Conservation (phyloP, 2,329 filamentous ascomycete species). For the Pseudocercospora eumusae region DNA sequence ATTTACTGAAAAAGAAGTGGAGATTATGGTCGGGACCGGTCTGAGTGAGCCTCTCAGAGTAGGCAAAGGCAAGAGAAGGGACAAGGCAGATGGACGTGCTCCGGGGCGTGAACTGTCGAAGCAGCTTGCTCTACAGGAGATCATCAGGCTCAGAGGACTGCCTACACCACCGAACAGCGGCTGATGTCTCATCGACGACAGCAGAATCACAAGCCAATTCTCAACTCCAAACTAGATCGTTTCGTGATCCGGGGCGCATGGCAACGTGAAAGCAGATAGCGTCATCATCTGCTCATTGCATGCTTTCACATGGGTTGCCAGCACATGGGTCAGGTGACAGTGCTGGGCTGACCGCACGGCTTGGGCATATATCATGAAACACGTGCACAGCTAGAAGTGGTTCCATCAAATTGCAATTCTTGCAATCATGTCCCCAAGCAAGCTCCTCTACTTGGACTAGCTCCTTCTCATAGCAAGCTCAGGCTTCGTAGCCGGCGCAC, state of each 20-base stretch:
- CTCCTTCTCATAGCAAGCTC: too few species aligned
- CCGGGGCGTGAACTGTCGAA: conserved; percentile 4
- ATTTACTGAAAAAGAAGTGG: conserved; percentile 16
- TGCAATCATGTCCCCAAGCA: background rate
- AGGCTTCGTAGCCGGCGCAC: too few species aligned
- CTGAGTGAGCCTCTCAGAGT: conserved; percentile 10
- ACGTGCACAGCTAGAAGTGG: background rate
- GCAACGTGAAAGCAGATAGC: background rate
- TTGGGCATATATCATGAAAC: background rate
- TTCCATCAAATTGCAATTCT: background rate
- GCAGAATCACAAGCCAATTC: background rate
- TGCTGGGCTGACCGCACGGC: background rate
- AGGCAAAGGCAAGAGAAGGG: background rate
- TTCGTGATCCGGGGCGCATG: background rate
- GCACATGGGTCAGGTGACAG: background rate
- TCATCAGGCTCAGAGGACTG: conserved; percentile 7
- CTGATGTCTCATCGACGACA: background rate
- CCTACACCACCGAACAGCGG: background rate
- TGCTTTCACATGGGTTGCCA: background rate
- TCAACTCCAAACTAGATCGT: background rate
- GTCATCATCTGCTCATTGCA: background rate
- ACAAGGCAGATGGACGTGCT: conserved; percentile 1
- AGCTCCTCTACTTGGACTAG: too few species aligned
- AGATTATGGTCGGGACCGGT: conserved; percentile 12
- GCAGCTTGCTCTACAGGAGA: conserved; percentile 8